A percentile compares a stretch with the other conserved stretches of the same genome.
These are phyloP conservation scores for Entomortierella lignicola DNA, from an alignment of 192 early-diverging fungal genomes.

Conservation along the genomic window DNA sequence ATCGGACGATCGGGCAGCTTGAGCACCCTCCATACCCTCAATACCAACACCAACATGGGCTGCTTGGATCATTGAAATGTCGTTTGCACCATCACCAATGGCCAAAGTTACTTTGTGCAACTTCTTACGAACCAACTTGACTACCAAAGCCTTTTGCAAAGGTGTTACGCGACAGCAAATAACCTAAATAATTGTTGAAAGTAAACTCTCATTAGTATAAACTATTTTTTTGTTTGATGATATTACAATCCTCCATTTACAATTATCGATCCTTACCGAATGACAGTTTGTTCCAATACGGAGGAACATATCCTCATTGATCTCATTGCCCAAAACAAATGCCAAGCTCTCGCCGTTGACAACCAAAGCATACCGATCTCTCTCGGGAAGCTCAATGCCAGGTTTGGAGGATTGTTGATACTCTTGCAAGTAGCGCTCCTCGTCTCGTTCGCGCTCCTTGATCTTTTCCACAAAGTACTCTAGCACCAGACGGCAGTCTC, in stretches of 20 bases:
- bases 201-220: no score
- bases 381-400: constrained; percentile 20
- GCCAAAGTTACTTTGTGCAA: constrained; percentile 87
- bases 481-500: constrained; percentile 86
- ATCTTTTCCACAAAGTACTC: constrained; percentile 67
- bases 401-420: constrained; percentile 17
- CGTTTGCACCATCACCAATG: constrained; percentile 98
- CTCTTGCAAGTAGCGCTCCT: constrained; percentile 40
- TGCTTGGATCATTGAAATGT: constrained; percentile 98
- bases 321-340: constrained; percentile 88
- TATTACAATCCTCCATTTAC: no score
- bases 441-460: constrained; percentile 45
- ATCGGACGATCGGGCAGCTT: constrained; percentile 93
- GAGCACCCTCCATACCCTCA: constrained; percentile 92
- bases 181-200: constrained; percentile 60
- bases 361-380: constrained; percentile 79
- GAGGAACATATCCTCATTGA: constrained; percentile 70
- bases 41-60: constrained; percentile 97
- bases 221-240: no score
- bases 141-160: constrained; percentile 94
- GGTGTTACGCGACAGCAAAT: constrained; percentile 99
- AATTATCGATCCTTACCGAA: constrained; percentile 67
- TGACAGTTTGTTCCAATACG: constrained; percentile 73
- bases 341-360: constrained; percentile 93
- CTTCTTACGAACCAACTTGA: constrained; percentile 93